phyloP scores from a whole-genome alignment of 139 green algal species.

The Picochlorum sp. region DNA sequence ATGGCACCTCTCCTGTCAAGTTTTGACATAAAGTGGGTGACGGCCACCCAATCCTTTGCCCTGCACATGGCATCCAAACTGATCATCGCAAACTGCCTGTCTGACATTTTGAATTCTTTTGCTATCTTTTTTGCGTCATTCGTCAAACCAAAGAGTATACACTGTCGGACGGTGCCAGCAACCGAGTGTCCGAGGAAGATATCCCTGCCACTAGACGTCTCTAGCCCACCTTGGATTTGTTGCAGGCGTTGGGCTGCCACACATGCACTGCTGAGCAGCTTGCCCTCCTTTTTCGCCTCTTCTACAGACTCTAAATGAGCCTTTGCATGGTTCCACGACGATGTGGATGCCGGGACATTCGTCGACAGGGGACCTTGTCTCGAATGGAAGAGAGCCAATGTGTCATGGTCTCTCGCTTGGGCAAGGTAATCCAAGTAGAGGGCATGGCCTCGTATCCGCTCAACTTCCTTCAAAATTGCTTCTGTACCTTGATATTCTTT shows the following conservation, averaged over 20 bases:
- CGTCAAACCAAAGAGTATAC: constrained; percentile 23
- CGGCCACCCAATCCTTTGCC: constrained; percentile 20
- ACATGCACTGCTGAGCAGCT: constrained; percentile 6
- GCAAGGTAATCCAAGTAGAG: too few species aligned
- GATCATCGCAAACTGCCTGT: constrained; percentile 21
- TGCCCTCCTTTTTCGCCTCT: not conserved
- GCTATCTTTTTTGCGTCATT: constrained; percentile 15
- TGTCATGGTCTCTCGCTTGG: too few species aligned
- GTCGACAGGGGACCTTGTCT: too few species aligned
- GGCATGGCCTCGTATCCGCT: too few species aligned
- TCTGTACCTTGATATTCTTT: too few species aligned
- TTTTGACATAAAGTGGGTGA: constrained; percentile 19
- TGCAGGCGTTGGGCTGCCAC: constrained; percentile 15
- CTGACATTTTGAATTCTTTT: constrained; percentile 26
- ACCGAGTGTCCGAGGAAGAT: constrained; percentile 25
- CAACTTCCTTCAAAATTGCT: too few species aligned
- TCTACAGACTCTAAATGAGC: not conserved
- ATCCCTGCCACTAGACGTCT: constrained; percentile 15
- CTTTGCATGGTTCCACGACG: not conserved
- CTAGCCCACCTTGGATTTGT: constrained; percentile 18
- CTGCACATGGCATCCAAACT: not conserved
- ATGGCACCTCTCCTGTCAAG: constrained; percentile 10
- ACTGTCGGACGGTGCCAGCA: constrained; percentile 22
- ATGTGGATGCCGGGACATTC: not conserved
- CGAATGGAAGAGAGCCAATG: too few species aligned